Evolutionary conservation across 2,329 filamentous ascomycete genomes (phyloP).

Genomic region (Coccinonectria pachysandricola): DNA sequence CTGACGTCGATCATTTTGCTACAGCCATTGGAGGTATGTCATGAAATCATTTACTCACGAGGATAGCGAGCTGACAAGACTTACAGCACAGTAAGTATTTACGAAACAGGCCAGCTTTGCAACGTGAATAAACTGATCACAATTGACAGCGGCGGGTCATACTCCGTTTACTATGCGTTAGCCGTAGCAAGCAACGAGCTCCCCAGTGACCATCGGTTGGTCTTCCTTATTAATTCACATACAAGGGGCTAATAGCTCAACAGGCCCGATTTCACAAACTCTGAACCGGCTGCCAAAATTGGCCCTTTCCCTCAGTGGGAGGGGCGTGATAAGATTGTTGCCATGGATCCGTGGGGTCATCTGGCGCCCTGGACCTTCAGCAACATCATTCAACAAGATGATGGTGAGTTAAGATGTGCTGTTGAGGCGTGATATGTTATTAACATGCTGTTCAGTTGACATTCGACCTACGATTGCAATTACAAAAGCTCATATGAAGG

Average conservation of each 20-base stretch:
- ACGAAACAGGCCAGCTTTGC: too few relatives aligned
- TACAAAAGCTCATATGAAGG: slow-evolving; percentile 87
- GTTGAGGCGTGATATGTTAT: too few relatives aligned
- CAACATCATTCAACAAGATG: slow-evolving; percentile 65
- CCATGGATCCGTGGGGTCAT: slow-evolving; percentile 93
- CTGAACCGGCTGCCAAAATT: slow-evolving; percentile 81
- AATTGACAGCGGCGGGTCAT: slow-evolving; percentile 69
- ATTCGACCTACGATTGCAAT: slow-evolving; percentile 86
- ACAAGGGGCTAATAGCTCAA: slow-evolving; percentile 2
- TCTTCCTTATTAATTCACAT: background rate
- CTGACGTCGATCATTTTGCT: slow-evolving; percentile 7
- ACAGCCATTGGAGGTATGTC: slow-evolving; percentile 48
- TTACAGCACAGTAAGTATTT: too few relatives aligned
- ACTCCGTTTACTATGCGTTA: slow-evolving; percentile 90
- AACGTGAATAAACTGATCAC: too few relatives aligned
- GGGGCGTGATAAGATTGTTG: slow-evolving; percentile 87
- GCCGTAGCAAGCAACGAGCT: slow-evolving; percentile 88
- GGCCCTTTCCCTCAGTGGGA: slow-evolving; percentile 85
- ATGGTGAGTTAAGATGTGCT: too few relatives aligned
- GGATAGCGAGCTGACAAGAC: too few relatives aligned
- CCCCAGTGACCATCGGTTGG: slow-evolving; percentile 62
- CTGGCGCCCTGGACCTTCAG: slow-evolving; percentile 75
- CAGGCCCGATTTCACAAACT: slow-evolving; percentile 58
- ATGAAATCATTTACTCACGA: slow-evolving; percentile 1
- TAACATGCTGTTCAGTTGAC: slow-evolving; percentile 52